Base-by-base conservation (phyloP, 139 green algal species). In the Closterium sp. region DNA sequence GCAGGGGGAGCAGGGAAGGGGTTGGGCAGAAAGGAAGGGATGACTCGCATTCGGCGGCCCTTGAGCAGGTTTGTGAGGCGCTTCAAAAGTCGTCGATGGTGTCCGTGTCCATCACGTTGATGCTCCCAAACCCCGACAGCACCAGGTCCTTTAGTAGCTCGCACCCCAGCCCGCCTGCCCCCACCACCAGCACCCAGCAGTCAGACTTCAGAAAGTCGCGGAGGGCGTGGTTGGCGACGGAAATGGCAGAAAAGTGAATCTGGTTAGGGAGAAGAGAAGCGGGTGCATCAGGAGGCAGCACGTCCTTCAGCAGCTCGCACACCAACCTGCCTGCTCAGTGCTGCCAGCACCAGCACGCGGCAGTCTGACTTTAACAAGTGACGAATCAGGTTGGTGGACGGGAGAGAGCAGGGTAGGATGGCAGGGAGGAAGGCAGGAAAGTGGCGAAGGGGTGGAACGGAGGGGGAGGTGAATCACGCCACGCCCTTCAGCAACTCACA, bases 81-180 rank as follows among this genome's bases (percentile, higher is more conserved):
- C n/a, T n/a, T n/a, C n/a, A n/a, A n/a, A n/a, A 98, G 3, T 99
- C 97, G 92, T 99, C 98, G 32, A 99, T 99, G 2, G 97, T 99
- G 96, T 99, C 98, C 97, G 99, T 99, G 94, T 99, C 98, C 38
- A 99, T 99, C 0, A 99, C 98, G 91, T 99, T 96, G 12, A 99
- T 98, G 94, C 98, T 96, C 34, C 96, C 96, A 94, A n/a, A n/a
- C n/a, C n/a, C n/a, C n/a, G n/a, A n/a, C n/a, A n/a, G n/a, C 25
- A 98, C 98, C 33, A 99, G 93, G 91, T 99, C 97, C 94, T 99
- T 99, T 4, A 99, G 95, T 34, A 99, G 96, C 94, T 99, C 98
- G 91, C 98, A 99, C 25, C 98, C 98, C n/a, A 99, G 96, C 4
- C 98, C 98, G 36, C 98, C 98, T 28, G 98, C 98, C 8, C 98